Percentiles rank a stretch among this genome's conserved stretches.
These are phyloP conservation scores for Aspergillus sclerotioniger DNA, from an alignment of 495 filamentous ascomycete species.

Conservation along the genomic window DNA sequence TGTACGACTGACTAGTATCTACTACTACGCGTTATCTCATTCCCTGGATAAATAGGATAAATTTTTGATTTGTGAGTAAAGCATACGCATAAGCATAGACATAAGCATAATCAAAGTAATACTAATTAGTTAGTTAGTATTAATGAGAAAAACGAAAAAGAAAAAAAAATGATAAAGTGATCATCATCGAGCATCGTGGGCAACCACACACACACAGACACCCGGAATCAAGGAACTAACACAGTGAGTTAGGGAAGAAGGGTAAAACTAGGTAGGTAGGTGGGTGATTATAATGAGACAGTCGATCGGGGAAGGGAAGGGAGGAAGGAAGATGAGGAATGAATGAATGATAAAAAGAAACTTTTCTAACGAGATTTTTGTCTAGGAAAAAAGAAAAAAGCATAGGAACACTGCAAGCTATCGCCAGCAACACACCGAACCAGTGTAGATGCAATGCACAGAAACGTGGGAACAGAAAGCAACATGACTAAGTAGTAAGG, in stretches of 20 bases:
- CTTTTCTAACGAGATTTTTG: constrained; percentile 29
- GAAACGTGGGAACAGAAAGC: constrained; percentile 4
- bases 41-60: no score
- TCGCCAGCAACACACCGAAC: constrained; percentile 23
- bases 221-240: no score
- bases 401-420: constrained; percentile 10
- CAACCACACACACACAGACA: no score
- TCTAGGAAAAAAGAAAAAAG: constrained; percentile 19
- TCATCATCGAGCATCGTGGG: no score
- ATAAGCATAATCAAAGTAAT: no score
- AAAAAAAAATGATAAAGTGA: no score
- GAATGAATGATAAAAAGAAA: constrained; percentile 11
- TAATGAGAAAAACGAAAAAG: no score
- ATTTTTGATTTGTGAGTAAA: no score
- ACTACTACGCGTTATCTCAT: no score
- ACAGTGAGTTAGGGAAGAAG: not conserved
- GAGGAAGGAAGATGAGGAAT: constrained; percentile 7
- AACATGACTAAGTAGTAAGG: constrained; percentile 3
- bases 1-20: no score
- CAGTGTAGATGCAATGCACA: constrained; percentile 25
- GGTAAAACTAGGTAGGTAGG: not conserved
- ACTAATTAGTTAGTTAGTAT: no score
- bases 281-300: constrained; percentile 12
- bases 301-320: not conserved
- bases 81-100: no score